Conservation (phyloP, 495 filamentous ascomycete species). For the Hyaloscypha bicolor region DNA sequence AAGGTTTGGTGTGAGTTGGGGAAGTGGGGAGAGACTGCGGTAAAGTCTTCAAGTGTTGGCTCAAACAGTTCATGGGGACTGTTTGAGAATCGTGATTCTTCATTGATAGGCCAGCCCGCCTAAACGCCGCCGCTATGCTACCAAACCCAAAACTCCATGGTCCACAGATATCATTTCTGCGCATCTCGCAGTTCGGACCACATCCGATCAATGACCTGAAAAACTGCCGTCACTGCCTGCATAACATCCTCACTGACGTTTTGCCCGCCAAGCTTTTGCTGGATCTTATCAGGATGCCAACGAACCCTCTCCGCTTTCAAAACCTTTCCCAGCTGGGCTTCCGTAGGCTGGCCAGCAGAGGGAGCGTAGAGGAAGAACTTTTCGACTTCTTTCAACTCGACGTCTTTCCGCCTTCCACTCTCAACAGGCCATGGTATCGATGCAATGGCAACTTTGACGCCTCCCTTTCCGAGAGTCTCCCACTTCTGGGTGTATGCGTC, state of each 20-base stretch:
- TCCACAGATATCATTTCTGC: slow-evolving; percentile 13
- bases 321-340: slow-evolving; percentile 50
- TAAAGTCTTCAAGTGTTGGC: neutral
- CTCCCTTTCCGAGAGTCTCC: slow-evolving; percentile 54
- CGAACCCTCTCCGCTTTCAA: slow-evolving; percentile 86
- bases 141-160: slow-evolving; percentile 2
- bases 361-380: slow-evolving; percentile 63
- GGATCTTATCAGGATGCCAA: slow-evolving; percentile 99
- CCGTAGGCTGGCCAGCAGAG: slow-evolving; percentile 29
- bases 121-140: neutral
- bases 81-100: neutral
- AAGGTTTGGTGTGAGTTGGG: neutral
- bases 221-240: slow-evolving; percentile 84
- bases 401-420: slow-evolving; percentile 61
- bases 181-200: slow-evolving; percentile 52
- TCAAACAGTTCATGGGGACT: neutral
- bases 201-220: slow-evolving; percentile 85
- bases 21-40: no score
- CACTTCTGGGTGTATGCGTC: slow-evolving; percentile 63
- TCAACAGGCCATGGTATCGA: slow-evolving; percentile 79
- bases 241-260: slow-evolving; percentile 67
- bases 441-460: slow-evolving; percentile 35
- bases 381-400: slow-evolving; percentile 62
- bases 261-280: slow-evolving; percentile 77
- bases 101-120: neutral